phyloP scores from a whole-genome alignment of 805 yeast genomes.

The Candida saitoana region DNA sequence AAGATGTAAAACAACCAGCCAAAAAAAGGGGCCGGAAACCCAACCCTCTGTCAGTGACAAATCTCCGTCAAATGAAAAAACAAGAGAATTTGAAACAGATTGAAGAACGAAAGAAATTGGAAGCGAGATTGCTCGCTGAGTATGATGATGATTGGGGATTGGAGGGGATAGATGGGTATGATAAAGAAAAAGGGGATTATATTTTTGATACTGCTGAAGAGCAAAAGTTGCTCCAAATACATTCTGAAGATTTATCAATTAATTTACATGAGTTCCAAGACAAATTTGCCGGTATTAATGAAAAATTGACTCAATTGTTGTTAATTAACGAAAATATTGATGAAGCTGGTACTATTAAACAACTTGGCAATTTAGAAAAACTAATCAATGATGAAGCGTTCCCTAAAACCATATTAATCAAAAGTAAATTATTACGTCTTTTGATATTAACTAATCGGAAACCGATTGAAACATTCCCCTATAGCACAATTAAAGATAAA shows the following conservation, averaged over 20 bases:
- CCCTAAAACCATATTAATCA: slow-evolving; percentile 28
- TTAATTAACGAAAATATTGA: slow-evolving; percentile 13
- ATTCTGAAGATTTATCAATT: slow-evolving; percentile 18
- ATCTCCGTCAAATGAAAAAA: slow-evolving; percentile 7
- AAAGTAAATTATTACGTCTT: slow-evolving; percentile 28
- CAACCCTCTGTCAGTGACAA: slow-evolving; percentile 7
- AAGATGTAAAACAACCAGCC: slow-evolving; percentile 10
- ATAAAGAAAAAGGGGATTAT: slow-evolving; percentile 25
- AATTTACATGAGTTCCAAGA: slow-evolving; percentile 15
- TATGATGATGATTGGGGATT: slow-evolving; percentile 44
- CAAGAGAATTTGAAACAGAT: slow-evolving; percentile 8
- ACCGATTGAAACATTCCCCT: slow-evolving; percentile 18
- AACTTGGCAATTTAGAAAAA: slow-evolving; percentile 15
- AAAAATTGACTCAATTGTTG: slow-evolving; percentile 7
- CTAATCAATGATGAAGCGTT: slow-evolving; percentile 13
- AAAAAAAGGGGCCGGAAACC: slow-evolving; percentile 4
- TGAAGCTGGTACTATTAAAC: slow-evolving; percentile 13
- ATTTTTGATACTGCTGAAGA: slow-evolving; percentile 30
- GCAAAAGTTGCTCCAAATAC: slow-evolving; percentile 22
- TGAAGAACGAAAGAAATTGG: slow-evolving; percentile 12
- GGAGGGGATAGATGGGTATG: slow-evolving; percentile 29
- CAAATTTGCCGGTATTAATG: slow-evolving; percentile 10
- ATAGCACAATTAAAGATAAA: slow-evolving; percentile 14
- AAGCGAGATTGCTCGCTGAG: slow-evolving; percentile 14
- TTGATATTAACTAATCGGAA: slow-evolving; percentile 29